A percentile compares a stretch with the other conserved stretches of the same genome.
Conservation (phyloP, 768 basidiomycete genomes). For the Amanita phalloides region DNA sequence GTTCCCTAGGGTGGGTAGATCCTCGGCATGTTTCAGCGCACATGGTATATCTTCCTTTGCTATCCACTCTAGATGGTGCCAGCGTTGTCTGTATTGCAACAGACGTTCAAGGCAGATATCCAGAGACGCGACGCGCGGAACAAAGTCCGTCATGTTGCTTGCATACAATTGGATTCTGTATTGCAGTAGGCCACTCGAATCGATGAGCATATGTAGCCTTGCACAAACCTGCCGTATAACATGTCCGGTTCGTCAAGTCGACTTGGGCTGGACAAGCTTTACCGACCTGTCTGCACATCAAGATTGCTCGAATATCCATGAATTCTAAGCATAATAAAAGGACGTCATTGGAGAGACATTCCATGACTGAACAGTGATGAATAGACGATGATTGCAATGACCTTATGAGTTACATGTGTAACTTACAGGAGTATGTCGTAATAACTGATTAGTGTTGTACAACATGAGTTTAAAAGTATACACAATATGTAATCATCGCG, state of each 20-base stretch:
- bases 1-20: background rate
- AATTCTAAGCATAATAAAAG: background rate
- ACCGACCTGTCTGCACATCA: background rate
- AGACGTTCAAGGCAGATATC: background rate
- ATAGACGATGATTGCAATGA: background rate
- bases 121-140: background rate
- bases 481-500: background rate
- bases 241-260: background rate
- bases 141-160: constrained; percentile 7
- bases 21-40: background rate
- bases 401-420: background rate
- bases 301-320: background rate
- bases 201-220: background rate
- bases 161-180: constrained; percentile 8
- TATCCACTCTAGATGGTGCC: background rate
- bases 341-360: background rate
- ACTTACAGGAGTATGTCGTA: background rate
- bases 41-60: background rate
- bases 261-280: background rate
- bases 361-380: background rate
- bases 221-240: background rate
- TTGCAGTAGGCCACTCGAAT: constrained; percentile 2
- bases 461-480: background rate
- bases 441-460: background rate
- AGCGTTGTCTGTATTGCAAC: background rate